Conservation (phyloP, 2,329 filamentous ascomycete genomes). For the Trichoderma sp. region DNA sequence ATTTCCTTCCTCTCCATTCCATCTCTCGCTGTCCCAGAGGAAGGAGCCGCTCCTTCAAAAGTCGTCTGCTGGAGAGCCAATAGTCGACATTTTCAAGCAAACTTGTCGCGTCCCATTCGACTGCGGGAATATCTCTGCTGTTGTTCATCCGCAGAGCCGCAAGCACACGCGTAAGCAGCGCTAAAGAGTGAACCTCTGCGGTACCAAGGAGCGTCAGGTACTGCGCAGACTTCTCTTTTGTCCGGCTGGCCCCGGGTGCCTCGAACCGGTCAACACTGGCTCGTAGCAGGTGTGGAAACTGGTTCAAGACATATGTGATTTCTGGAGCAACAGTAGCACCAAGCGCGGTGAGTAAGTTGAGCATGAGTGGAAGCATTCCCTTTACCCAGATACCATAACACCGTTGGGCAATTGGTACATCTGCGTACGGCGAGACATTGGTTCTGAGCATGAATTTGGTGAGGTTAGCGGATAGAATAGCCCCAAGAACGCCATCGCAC, state of each 20-base stretch:
- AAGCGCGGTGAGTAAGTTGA: constrained; percentile 84
- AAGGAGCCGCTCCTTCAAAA: constrained; percentile 73
- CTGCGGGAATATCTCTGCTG: constrained; percentile 70
- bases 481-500: constrained; percentile 79
- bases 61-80: constrained; percentile 70
- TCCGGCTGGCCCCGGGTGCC: constrained; percentile 58
- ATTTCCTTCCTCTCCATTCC: constrained; percentile 58
- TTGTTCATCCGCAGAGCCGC: constrained; percentile 67
- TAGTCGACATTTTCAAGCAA: constrained; percentile 84
- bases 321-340: constrained; percentile 82
- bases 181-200: constrained; percentile 77
- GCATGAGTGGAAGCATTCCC: constrained; percentile 81
- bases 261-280: constrained; percentile 75
- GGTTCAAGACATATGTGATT: constrained; percentile 83
- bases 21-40: constrained; percentile 74
- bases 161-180: constrained; percentile 75
- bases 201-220: constrained; percentile 74
- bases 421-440: constrained; percentile 77
- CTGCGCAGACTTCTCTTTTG: constrained; percentile 53
- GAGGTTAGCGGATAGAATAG: constrained; percentile 77
- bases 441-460: constrained; percentile 74
- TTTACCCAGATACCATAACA: constrained; percentile 90
- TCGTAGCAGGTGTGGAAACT: constrained; percentile 78
- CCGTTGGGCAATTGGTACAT: constrained; percentile 67
- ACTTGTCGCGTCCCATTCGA: constrained; percentile 73